These are phyloP conservation scores for Apium graveolens DNA, from an alignment of 129 eudicot species.

Conservation along the genomic window DNA sequence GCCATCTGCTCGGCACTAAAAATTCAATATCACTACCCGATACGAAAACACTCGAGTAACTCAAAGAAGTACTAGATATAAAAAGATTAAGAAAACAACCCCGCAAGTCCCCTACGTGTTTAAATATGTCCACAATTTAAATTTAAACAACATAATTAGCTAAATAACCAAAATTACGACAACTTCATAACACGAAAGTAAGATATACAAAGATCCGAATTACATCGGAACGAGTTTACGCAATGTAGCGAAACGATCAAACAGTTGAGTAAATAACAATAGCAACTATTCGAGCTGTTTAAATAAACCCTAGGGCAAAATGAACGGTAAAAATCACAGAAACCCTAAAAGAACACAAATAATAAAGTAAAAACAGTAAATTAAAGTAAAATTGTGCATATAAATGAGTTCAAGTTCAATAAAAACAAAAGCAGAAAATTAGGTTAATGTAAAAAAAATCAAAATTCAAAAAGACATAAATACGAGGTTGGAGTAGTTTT, in stretches of 20 bases:
- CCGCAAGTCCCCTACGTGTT: not conserved
- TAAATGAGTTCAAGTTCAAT: not conserved
- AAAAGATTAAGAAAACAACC: not conserved
- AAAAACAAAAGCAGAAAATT: not conserved
- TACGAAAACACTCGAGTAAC: not conserved
- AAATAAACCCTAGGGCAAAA: not conserved
- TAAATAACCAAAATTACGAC: not conserved
- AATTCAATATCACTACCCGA: slow-evolving; percentile 25
- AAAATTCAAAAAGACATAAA: not conserved
- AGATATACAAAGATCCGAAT: not conserved
- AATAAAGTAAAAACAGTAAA: not conserved
- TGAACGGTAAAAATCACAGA: not conserved
- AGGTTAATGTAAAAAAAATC: not conserved
- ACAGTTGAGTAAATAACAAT: not conserved
- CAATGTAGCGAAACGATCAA: not conserved
- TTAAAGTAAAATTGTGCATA: not conserved
- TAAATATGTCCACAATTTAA: not conserved
- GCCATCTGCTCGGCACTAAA: slow-evolving; percentile 37
- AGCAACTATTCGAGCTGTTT: not conserved
- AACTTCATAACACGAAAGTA: not conserved
- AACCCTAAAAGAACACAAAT: not conserved
- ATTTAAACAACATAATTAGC: not conserved
- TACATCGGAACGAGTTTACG: not conserved
- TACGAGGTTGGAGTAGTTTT: not conserved
- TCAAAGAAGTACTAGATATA: too few relatives aligned